Base-by-base conservation (phyloP, 768 basidiomycete genomes). In the Amyloporia xantha region DNA sequence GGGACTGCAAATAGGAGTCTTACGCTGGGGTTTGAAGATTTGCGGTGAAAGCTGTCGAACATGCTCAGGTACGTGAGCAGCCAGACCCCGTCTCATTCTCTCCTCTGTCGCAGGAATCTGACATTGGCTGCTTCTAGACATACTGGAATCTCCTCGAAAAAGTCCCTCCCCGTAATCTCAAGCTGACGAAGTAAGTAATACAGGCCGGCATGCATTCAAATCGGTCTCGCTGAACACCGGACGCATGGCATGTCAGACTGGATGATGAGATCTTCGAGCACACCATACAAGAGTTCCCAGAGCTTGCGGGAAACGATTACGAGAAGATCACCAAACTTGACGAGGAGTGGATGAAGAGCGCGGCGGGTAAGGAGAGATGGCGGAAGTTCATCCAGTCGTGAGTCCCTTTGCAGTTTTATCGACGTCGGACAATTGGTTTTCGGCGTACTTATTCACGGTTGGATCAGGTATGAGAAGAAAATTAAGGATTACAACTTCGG, bases 401-500 rank as follows among this genome's bases (percentile, higher is more conserved):
- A 49, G 78, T 69, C 36, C 25, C 43, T 27, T 28, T 9, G 9
- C 36, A 11, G 43, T 9, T 41, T 11, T 2, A n/a, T 5, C 6
- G 9, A 21, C 24, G 20, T 13, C 19, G 41, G 5, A 17, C 41
- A 13, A 17, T 26, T 28, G 33, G 26, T n/a, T n/a, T n/a, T n/a
- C n/a, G n/a, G n/a, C n/a, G 11, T 55, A 20, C 19, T 17, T 23
- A 4, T 23, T 35, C 15, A 15, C n/a, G 30, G 2, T 15, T 24
- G 40, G 41, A 47, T 36, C 54, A 90, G 90, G 50, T 96, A 94
- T 69, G 87, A 95, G 69, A 83, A 86, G 50, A 88, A 86, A 61
- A 73, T 98, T 47, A 86, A 87, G 60, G 92, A 97, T 56, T 91
- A 86, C 70, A 98, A 98, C 75, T 97, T 97, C 68, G 96, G 96